Conservation (phyloP, 1,284 basidiomycete genomes). For the Vanrija sp. region DNA sequence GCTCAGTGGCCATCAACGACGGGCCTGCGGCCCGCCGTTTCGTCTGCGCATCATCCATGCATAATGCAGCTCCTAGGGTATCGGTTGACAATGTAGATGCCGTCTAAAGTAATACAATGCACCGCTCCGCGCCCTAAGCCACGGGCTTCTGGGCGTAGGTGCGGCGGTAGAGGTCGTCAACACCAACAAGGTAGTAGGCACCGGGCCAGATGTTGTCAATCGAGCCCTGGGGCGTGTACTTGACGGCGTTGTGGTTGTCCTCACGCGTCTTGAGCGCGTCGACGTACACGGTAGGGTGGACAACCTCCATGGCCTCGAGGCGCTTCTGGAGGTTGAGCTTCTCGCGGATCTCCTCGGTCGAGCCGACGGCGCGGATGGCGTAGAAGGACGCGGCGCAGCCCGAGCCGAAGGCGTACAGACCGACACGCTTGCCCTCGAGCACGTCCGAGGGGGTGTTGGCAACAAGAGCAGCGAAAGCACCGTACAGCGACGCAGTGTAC, state of each 20-base stretch:
- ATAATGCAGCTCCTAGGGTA: background rate
- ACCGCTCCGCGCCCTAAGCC: slow-evolving; percentile 1
- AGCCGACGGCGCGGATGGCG: slow-evolving; percentile 76
- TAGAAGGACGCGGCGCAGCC: slow-evolving; percentile 92
- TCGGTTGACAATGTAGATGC: slow-evolving; percentile 4
- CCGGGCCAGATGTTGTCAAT: slow-evolving; percentile 92
- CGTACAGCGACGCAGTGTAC: slow-evolving; percentile 97
- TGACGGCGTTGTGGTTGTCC: slow-evolving; percentile 89
- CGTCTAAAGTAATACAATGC: slow-evolving; percentile 2
- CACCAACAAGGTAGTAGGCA: slow-evolving; percentile 85
- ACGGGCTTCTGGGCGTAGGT: slow-evolving; percentile 59
- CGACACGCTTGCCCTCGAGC: slow-evolving; percentile 69
- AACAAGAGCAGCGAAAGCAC: slow-evolving; percentile 80
- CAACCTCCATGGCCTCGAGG: slow-evolving; percentile 81
- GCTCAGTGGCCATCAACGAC: too few species aligned
- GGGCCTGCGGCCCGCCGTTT: too few species aligned
- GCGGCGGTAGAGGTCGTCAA: slow-evolving; percentile 89
- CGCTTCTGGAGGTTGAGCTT: slow-evolving; percentile 76
- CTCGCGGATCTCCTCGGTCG: slow-evolving; percentile 71
- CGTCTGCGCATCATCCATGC: background rate
- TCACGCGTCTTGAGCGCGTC: slow-evolving; percentile 78
- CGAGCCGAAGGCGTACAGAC: slow-evolving; percentile 90
- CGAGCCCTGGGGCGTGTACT: slow-evolving; percentile 80
- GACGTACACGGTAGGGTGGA: slow-evolving; percentile 81
- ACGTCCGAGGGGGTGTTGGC: slow-evolving; percentile 61